Base-by-base conservation (phyloP, 1,139 yeast species). In the Nadsonia commutata region DNA sequence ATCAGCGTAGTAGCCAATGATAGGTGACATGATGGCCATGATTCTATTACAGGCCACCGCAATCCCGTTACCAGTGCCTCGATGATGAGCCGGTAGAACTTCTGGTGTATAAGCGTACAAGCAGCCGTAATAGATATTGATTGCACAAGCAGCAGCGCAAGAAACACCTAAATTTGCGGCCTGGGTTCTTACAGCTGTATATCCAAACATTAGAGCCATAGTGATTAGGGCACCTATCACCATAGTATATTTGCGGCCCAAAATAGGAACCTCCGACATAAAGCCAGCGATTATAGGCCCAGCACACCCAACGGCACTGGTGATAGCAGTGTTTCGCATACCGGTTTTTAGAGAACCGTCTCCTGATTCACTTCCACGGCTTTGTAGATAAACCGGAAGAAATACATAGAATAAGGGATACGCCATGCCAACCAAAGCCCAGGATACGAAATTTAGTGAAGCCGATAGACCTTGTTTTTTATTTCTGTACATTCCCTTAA, bases 51-150 rank as follows among this genome's bases (percentile, higher is more conserved):
- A 60, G 2, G 71, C 66, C 41, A 72, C 60, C 13, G 74, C 66
- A 36, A 74, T 51, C 9, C 75, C 75, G 47, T 68, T 65, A 11
- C 78, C 80, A 0, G 80, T 74, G 4, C 72, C 74, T 52, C 80
- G 60, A 17, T 74, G 71, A 18, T 61, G 56, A 1, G 78, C 63
- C 1, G 80, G 80, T 56, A 75, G 65, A 36, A 72, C 74, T 54
- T 75, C 80, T 0, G 80, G 79, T 1, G 78, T 71, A 50, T 70
- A 73, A 1, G 78, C 79, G 52, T 72, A 74, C 39, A 75, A 60
- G 41, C 69, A 68, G 0, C 76, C 76, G 51, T 71, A 74, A 58
- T 74, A 74, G 44, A 74, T 64, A 55, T 73, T 71, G 49, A 72
- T 59, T 44, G 70, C 63, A 45, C 74, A 63, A 52, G 67, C 72